Evolutionary conservation across 176 grass and related monocot genomes (phyloP).

Genomic region (Carex littledalei): DNA sequence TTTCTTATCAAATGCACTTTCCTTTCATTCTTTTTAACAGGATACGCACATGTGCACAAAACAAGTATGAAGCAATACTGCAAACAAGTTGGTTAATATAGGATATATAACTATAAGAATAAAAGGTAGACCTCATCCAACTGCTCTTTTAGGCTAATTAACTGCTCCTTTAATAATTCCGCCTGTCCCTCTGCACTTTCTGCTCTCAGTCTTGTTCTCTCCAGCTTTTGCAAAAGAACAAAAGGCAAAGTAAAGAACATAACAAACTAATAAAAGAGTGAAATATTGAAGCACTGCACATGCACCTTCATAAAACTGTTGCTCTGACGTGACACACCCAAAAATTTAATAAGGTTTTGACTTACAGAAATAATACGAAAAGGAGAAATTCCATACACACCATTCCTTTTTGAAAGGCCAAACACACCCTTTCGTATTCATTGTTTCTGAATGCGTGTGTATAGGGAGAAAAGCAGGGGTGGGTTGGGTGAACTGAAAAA

Average conservation of each 20-base stretch:
- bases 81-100: neutral
- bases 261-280: constrained; percentile 7
- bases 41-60: neutral
- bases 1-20: neutral
- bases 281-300: constrained; percentile 17
- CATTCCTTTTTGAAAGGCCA: neutral
- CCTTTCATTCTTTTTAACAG: neutral
- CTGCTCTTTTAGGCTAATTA: constrained; percentile 50
- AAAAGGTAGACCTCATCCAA: constrained; percentile 50
- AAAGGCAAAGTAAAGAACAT: constrained; percentile 11
- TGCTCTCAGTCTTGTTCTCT: constrained; percentile 60
- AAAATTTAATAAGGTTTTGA: neutral
- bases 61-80: neutral
- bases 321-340: neutral
- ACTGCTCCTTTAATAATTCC: constrained; percentile 53
- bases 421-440: neutral
- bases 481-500: neutral
- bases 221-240: constrained; percentile 46
- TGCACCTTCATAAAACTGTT: neutral
- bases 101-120: constrained; percentile 1
- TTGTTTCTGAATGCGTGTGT: neutral
- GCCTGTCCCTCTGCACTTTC: constrained; percentile 62
- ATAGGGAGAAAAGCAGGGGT: neutral
- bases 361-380: neutral
- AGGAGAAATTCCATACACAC: neutral